Evolutionary conservation across 306 rosid genomes (phyloP), one percentile per base, ranked within the genome.

Genomic region (Casuarina cunninghamiana): DNA sequence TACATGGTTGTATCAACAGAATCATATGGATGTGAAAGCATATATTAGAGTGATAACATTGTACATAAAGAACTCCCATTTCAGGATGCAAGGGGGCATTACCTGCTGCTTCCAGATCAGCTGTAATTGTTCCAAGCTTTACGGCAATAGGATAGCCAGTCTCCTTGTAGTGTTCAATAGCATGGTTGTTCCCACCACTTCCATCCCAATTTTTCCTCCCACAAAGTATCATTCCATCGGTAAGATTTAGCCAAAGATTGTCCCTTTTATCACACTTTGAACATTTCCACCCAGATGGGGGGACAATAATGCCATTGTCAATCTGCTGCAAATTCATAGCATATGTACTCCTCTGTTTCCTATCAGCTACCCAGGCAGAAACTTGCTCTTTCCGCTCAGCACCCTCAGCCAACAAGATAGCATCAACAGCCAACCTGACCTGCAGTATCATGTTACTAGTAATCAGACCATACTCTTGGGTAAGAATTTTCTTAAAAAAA

Each of bases 21-120:
- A 57, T 38, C 61, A 44, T 21, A 55, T 66, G 32, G 49, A 68
- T 10, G 62, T 69, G 67, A 70, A 50, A 69, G 73, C 83, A 74
- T 21, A 17, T 57, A 57, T 73, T 66, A 46, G 6, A 58, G 11
- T 13, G 5, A 17, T 32, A 9, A 66, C 43, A 51, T 65, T 37
- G 1, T 7, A 41, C 8, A 68, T 16, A 13, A 54, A 2, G 38
- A 17, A 37, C 49, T 35, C 53, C 70, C 16, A 48, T 15, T 51
- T 73, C 8, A 65, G 4, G 44, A 39, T 69, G 67, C 79, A 76
- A 72, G 78, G 54, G 45, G 74, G 68, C 78, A 81, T 82, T 87
- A 95, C 99, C 99, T 87, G 99, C 97, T 80, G 91, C 97, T 83
- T 95, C 97, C 44, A 95, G 88, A 86, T 95, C 99, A 69, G 97